phyloP scores from a whole-genome alignment of 768 basidiomycete species.

The Lactarius hatsudake region DNA sequence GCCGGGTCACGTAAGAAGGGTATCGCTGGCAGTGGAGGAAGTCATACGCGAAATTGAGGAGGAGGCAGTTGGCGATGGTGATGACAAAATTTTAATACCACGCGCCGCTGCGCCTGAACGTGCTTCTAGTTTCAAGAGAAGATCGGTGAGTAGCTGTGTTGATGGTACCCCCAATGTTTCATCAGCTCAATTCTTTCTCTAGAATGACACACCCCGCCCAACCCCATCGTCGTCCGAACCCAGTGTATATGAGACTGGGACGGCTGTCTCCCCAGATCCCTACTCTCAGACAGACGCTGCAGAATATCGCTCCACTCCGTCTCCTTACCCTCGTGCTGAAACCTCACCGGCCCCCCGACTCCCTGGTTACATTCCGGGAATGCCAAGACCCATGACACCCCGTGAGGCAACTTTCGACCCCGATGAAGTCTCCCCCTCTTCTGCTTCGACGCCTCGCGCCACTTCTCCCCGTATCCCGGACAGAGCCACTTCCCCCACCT shows the following conservation, averaged over 20 bases:
- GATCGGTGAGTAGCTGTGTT: slow-evolving; percentile 22
- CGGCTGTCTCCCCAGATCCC: slow-evolving; percentile 68
- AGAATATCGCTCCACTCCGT: slow-evolving; percentile 55
- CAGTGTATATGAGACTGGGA: slow-evolving; percentile 56
- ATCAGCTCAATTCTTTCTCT: not conserved
- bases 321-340: slow-evolving; percentile 52
- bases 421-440: slow-evolving; percentile 71
- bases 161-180: not conserved
- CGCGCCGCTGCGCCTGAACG: slow-evolving; percentile 43
- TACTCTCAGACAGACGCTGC: slow-evolving; percentile 46
- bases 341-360: slow-evolving; percentile 52
- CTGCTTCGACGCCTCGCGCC: slow-evolving; percentile 72
- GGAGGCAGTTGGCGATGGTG: slow-evolving; percentile 51
- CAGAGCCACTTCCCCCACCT: slow-evolving; percentile 37
- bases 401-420: slow-evolving; percentile 60
- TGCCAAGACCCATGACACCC: slow-evolving; percentile 91
- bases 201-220: slow-evolving; percentile 10
- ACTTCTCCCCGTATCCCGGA: slow-evolving; percentile 53
- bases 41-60: slow-evolving; percentile 77
- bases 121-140: slow-evolving; percentile 17
- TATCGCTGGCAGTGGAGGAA: slow-evolving; percentile 70
- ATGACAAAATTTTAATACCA: slow-evolving; percentile 73
- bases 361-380: slow-evolving; percentile 86
- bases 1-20: slow-evolving; percentile 53
- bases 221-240: slow-evolving; percentile 25